Conservation (phyloP, 2,329 filamentous ascomycete genomes). For the Fusarium ambrosium region DNA sequence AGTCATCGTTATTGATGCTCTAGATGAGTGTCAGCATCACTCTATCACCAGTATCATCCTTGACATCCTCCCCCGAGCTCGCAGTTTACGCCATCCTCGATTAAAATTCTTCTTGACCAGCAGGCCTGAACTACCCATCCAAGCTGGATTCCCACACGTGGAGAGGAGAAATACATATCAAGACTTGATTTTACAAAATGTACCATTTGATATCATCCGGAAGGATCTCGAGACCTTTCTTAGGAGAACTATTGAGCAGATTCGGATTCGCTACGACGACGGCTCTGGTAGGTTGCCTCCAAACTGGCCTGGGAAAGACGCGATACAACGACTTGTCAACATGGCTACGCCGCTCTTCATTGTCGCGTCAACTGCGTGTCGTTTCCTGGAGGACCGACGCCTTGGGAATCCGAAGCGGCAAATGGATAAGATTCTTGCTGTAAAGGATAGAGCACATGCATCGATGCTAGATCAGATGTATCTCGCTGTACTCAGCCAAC, state of each 20-base stretch:
- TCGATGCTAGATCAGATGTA: background rate
- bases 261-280: background rate
- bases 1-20: slow-evolving; percentile 54
- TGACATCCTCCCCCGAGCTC: slow-evolving; percentile 37
- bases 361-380: background rate
- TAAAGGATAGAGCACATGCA: background rate
- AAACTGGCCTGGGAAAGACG: background rate
- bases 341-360: slow-evolving; percentile 5
- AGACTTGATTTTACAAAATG: slow-evolving; percentile 29
- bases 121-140: slow-evolving; percentile 56
- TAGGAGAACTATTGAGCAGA: background rate
- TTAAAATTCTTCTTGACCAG: slow-evolving; percentile 58
- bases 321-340: background rate
- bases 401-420: background rate
- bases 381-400: background rate
- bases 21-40: slow-evolving; percentile 48
- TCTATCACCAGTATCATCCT: slow-evolving; percentile 51
- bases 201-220: slow-evolving; percentile 36
- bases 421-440: background rate
- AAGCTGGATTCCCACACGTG: slow-evolving; percentile 50
- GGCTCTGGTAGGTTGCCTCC: background rate
- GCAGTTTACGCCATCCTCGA: slow-evolving; percentile 20
- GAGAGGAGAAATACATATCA: background rate
- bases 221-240: background rate
- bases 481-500: background rate